A percentile compares a stretch with the other conserved stretches of the same genome.
phyloP scores from a whole-genome alignment of 1,284 basidiomycete species.

The Sporisorium sorghi region DNA sequence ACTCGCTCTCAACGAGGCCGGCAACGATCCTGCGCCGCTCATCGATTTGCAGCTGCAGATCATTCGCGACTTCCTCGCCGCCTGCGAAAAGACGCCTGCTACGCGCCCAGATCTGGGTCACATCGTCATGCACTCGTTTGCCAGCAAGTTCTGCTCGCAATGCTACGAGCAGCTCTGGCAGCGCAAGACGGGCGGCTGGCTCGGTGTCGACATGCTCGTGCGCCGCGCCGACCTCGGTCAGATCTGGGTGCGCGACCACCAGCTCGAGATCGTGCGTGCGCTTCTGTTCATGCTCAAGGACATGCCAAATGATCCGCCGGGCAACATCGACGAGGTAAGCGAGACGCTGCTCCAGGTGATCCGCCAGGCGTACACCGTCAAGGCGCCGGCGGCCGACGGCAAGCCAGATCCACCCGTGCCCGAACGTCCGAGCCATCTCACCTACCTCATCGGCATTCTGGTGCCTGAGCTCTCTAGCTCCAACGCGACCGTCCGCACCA shows the following conservation, averaged over 20 bases:
- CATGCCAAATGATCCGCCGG: slow-evolving; percentile 88
- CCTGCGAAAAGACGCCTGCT: slow-evolving; percentile 55
- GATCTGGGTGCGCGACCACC: slow-evolving; percentile 84
- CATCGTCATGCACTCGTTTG: slow-evolving; percentile 66
- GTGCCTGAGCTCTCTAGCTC: slow-evolving; percentile 90
- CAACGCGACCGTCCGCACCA: slow-evolving; percentile 85
- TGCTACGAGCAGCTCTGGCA: slow-evolving; percentile 69
- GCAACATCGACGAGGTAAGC: slow-evolving; percentile 82
- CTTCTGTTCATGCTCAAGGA: slow-evolving; percentile 95
- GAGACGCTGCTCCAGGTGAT: slow-evolving; percentile 84
- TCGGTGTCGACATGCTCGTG: slow-evolving; percentile 65
- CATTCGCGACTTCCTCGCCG: slow-evolving; percentile 56
- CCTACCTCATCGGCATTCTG: slow-evolving; percentile 82
- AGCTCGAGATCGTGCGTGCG: slow-evolving; percentile 89
- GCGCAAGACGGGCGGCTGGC: slow-evolving; percentile 69
- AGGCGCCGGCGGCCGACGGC: slow-evolving; percentile 38
- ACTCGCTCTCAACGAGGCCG: slow-evolving; percentile 55
- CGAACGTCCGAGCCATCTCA: slow-evolving; percentile 60
- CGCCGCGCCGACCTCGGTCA: slow-evolving; percentile 73
- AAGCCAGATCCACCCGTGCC: slow-evolving; percentile 42
- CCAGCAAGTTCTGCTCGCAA: slow-evolving; percentile 65
- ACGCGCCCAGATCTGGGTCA: slow-evolving; percentile 59
- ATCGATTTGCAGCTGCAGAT: slow-evolving; percentile 59
- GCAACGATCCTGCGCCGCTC: slow-evolving; percentile 65
- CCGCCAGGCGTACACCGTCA: slow-evolving; percentile 69